Conservation (phyloP, 202 grass and related monocot species). For the Dendrocalamus latiflorus region DNA sequence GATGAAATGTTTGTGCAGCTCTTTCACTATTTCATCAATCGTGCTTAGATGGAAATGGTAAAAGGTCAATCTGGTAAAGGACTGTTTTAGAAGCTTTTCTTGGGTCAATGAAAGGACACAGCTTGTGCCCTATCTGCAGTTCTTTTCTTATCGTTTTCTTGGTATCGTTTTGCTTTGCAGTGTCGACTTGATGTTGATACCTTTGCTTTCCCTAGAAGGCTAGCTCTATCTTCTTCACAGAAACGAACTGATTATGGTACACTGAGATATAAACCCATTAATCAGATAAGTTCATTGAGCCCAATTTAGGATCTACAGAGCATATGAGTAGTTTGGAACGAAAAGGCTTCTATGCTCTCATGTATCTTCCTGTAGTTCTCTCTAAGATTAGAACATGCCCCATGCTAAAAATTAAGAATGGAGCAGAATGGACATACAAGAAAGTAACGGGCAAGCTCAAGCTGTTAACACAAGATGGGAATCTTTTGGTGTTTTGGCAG, state of each 20-base stretch:
- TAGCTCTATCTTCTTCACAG: neutral
- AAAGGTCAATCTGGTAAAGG: conserved; percentile 25
- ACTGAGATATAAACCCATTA: neutral
- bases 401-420: neutral
- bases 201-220: conserved; percentile 1
- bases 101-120: conserved; percentile 26
- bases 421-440: neutral
- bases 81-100: conserved; percentile 28
- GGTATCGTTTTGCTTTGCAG: neutral
- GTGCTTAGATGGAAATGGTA: conserved; percentile 41
- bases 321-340: neutral
- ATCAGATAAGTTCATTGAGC: neutral
- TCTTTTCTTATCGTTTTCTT: conserved; percentile 5
- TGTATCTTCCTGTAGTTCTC: neutral
- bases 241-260: neutral
- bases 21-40: conserved; percentile 33
- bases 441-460: neutral
- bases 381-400: neutral
- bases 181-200: neutral
- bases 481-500: conserved; percentile 40
- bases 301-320: neutral
- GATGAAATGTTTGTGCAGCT: neutral
- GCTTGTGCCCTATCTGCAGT: neutral
- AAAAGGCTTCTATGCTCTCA: neutral
- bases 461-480: neutral